Evolutionary conservation across 805 yeast genomes (phyloP).

Genomic region (Candida ficus): DNA sequence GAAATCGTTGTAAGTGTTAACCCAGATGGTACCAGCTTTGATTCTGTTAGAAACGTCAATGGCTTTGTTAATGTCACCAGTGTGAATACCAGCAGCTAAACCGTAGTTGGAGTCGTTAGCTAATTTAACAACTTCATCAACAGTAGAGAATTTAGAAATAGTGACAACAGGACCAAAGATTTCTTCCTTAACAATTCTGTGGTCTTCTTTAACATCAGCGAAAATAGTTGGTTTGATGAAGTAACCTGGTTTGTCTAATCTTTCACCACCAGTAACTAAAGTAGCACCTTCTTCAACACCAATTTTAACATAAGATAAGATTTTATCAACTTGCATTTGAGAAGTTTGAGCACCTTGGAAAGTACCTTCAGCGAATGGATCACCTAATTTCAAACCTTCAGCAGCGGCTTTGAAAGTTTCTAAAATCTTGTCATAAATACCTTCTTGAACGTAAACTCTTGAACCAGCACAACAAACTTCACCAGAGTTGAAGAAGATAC

Average conservation of each 20-base stretch:
- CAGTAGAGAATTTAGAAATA: constrained; percentile 71
- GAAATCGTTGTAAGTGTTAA: constrained; percentile 86
- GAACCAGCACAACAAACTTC: constrained; percentile 96
- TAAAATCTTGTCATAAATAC: constrained; percentile 72
- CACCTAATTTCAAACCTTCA: constrained; percentile 63
- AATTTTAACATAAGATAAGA: constrained; percentile 66
- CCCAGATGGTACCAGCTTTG: constrained; percentile 88
- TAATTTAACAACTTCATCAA: constrained; percentile 70
- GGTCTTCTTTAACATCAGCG: constrained; percentile 61
- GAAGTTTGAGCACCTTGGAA: constrained; percentile 95
- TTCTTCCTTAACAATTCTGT: constrained; percentile 71
- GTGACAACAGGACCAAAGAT: constrained; percentile 92
- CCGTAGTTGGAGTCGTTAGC: constrained; percentile 87
- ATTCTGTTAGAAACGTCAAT: constrained; percentile 68
- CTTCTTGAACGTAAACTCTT: constrained; percentile 82
- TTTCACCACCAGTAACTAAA: constrained; percentile 64
- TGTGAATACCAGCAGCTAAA: constrained; percentile 87
- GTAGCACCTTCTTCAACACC: constrained; percentile 86
- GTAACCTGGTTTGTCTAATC: constrained; percentile 57
- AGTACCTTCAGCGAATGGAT: constrained; percentile 72
- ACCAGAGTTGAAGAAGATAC: constrained; percentile 92
- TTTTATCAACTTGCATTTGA: constrained; percentile 69
- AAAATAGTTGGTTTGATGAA: constrained; percentile 70
- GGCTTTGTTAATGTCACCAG: constrained; percentile 69
- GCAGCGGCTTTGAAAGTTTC: constrained; percentile 51